Evolutionary conservation across 257 asterid genomes (phyloP), one percentile per base, ranked within the genome.

Genomic region (Perilla frutescens): DNA sequence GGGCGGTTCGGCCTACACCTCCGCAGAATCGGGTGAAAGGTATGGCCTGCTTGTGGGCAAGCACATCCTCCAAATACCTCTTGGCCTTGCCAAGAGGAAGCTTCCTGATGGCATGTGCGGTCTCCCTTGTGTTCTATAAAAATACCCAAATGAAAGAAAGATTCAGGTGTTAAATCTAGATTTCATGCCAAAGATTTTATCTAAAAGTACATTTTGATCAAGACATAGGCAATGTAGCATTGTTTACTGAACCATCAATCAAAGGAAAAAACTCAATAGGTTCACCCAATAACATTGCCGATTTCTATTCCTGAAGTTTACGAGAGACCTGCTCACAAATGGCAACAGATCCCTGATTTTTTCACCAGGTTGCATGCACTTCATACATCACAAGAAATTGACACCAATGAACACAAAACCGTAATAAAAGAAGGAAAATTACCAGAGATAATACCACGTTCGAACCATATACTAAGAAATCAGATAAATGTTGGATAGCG

Each of bases 1-100:
- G 96, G 40, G 92, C 96, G 59, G 93, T 87, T 51, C 96, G 73
- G 11, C 96, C 96, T 15, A 89, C 96, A 45, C 95, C 95, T 15
- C 92, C 40, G 56, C 95, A 88, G 82, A 81, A 88, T 15, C 95
- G 95, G 14, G 95, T 88, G 68, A 88, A 88, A 13, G 94, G 94
- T 3, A 88, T 88, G 66, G 91, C 94, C 66, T 88, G 94, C 77
- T 86, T 88, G 80, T 88, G 90, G 59, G 79, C 86, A 69, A 88
- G 84, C 13, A 88, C 94, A 76, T 88, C 91, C 55, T 88, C 91
- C 62, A 88, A 71, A 34, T 88, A 88, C 68, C 84, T 82, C 81
- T 88, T 88, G 49, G 94, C 91, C 83, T 88, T 88, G 54, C 39
- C 61, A 4, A 88, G 58, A 3, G 87, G 84, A 47, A 89, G 76